Evolutionary conservation across 108 stramenopile genomes (phyloP), one percentile per base, ranked within the genome.

Genomic region (Cyclotella sp.): DNA sequence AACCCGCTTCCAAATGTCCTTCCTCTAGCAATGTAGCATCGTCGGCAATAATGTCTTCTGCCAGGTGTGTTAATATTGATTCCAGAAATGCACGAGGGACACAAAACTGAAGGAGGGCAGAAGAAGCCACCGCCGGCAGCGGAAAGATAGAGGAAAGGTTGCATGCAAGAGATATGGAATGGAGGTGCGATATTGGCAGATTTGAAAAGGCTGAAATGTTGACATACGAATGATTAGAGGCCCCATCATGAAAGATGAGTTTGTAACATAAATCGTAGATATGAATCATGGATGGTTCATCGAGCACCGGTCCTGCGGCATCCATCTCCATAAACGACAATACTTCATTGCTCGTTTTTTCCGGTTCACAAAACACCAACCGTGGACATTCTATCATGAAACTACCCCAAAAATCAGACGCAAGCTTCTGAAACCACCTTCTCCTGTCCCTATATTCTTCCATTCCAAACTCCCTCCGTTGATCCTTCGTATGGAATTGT

Each of bases 361-460:
- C 22, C 29, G 27, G 43, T 19, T 30, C 45, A 26, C 24, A 41
- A 28, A 76, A 42, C 14, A 44, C 45, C 63, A 78, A 66, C 47
- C 29, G 22, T 30, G 70, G 70, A 28, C 47, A 22, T 7, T 18
- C 30, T 29, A 43, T 72, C 71, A 79, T 72, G 52, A 63, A 79
- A 41, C 71, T 54, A 13, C 78, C 78, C 78, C 78, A 79, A 68
- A 79, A 79, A 67, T 79, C 71, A 51, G 5, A 27, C 40, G 58
- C 70, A 61, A 79, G 28, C 58, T 39, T 54, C 22, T 40, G 55
- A 44, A 42, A 69, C 72, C 73, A 80, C 9, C 40, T 41, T 19
- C 68, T 73, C 44, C 79, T 28, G 14, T 60, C 51, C 11, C 41
- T 26, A 73, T 63, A 80, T 19, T 80, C 79, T 8, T 68, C 40